Base-by-base conservation (phyloP, 2,329 filamentous ascomycete species). In the Fusarium sp. region DNA sequence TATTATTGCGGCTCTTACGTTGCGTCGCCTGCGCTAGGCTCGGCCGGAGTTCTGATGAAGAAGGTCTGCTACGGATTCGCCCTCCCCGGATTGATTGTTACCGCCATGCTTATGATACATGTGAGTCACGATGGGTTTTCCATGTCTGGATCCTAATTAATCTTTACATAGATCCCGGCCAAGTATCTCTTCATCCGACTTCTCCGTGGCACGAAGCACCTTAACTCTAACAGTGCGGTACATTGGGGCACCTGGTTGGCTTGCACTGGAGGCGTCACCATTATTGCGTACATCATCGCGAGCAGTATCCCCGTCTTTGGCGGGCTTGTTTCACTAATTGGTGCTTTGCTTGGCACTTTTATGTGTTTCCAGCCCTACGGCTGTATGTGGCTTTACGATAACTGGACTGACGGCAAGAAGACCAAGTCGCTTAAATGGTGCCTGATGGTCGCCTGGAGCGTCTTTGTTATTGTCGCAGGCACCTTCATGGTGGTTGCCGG, bases 1-100 rank as follows among this genome's bases (percentile, higher is more conserved):
- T 82, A 82, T 63, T 86, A 78, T 71, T 86, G 84, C 70, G 85
- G 85, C 0, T 83, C 82, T 0, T 86, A 81, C 62, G 83, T 87
- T 4, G 81, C 85, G 0, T 85, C 84, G 0, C 85, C 85, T 0
- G 84, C 85, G 1, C 81, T 87, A 4, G 85, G 85, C 3, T 85
- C 83, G 34, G 85, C 84, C 0, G 85, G 85, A 2, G 11, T 42
- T 0, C 59, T 76, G 0, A 77, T 85, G 61, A 86, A 87, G 79
- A 86, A 83, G 68, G 77, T 86, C 13, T 80, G 78, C 59, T 87
- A 87, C 58, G 85, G 84, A 9, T 67, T 81, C 5, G 78, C 78
- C 11, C 68, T 80, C 1, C 78, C 78, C 1, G 78, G 79, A n/a
- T 60, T 80, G 22, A 52, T 79, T 20, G 76, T 76, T 24, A 75